A percentile compares a stretch with the other conserved stretches of the same genome.
Evolutionary conservation across 169 alveolate genomes (phyloP).

Genomic region (Fabrea salina): DNA sequence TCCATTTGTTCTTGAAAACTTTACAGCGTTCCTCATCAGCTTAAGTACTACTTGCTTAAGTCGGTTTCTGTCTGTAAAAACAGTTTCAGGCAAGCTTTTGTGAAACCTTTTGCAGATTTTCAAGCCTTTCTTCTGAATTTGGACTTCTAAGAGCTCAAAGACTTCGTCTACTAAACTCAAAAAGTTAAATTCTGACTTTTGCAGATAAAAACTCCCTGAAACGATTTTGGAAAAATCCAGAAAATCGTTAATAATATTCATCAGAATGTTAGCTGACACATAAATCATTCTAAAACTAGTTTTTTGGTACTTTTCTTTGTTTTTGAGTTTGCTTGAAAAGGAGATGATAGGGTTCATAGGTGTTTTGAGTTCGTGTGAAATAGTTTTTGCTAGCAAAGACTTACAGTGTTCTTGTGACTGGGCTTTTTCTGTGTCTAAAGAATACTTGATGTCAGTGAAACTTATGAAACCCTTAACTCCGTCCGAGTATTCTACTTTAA

Average conservation of each 20-base stretch:
- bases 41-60: conserved; percentile 8
- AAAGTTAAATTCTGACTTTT: background rate
- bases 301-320: background rate
- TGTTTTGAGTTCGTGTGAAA: conserved; percentile 24
- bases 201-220: background rate
- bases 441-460: too few species aligned
- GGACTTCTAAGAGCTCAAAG: background rate
- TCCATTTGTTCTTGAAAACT: too few species aligned
- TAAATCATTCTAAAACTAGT: background rate
- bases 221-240: conserved; percentile 8
- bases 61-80: background rate
- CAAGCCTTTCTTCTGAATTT: background rate
- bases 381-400: background rate
- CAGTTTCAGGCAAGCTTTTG: background rate
- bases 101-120: background rate
- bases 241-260: conserved; percentile 12
- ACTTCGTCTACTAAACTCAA: background rate
- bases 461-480: too few species aligned
- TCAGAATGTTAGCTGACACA: background rate
- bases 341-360: conserved; percentile 6
- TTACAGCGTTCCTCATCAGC: background rate
- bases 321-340: background rate
- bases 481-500: too few species aligned
- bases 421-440: too few species aligned
- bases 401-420: background rate